Evolutionary conservation across 2,329 filamentous ascomycete genomes (phyloP).

Genomic region (Orbilia blumenaviensis): DNA sequence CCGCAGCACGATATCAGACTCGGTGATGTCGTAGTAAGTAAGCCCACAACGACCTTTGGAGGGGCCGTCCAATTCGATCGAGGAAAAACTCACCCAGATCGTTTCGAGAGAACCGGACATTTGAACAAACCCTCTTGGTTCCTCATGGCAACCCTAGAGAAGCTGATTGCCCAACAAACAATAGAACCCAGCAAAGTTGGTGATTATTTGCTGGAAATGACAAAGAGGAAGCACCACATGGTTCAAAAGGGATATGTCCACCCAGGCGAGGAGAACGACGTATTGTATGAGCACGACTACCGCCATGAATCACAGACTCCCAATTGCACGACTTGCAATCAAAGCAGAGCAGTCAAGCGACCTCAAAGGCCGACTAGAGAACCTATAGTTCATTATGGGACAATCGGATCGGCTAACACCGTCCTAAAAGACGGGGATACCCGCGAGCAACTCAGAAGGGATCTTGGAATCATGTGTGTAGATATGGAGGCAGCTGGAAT

Average conservation of each 20-base stretch:
- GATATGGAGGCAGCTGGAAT: constrained; percentile 36
- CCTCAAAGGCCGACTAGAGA: not conserved
- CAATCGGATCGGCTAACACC: constrained; percentile 18
- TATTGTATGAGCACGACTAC: constrained; percentile 12
- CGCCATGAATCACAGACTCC: not conserved
- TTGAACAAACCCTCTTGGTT: constrained; percentile 26
- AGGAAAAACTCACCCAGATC: constrained; percentile 4
- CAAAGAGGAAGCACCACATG: not conserved
- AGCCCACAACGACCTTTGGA: constrained; percentile 14
- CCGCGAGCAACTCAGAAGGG: constrained; percentile 2
- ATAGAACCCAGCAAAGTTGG: not conserved
- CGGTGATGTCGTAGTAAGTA: constrained; percentile 50
- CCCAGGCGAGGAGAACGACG: constrained; percentile 27
- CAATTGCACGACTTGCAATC: not conserved
- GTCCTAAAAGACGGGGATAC: constrained; percentile 24
- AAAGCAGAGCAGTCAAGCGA: constrained; percentile 6
- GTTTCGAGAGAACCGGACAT: constrained; percentile 29
- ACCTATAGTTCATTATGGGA: constrained; percentile 29
- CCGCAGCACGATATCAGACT: constrained; percentile 57
- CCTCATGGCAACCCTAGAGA: constrained; percentile 14
- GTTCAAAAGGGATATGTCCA: constrained; percentile 13
- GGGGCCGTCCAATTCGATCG: constrained; percentile 33
- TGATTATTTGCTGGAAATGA: constrained; percentile 15
- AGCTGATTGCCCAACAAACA: constrained; percentile 10
- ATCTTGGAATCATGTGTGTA: constrained; percentile 23